Conservation (phyloP, 2,329 filamentous ascomycete genomes). For the Tolypocladium pustulatum region DNA sequence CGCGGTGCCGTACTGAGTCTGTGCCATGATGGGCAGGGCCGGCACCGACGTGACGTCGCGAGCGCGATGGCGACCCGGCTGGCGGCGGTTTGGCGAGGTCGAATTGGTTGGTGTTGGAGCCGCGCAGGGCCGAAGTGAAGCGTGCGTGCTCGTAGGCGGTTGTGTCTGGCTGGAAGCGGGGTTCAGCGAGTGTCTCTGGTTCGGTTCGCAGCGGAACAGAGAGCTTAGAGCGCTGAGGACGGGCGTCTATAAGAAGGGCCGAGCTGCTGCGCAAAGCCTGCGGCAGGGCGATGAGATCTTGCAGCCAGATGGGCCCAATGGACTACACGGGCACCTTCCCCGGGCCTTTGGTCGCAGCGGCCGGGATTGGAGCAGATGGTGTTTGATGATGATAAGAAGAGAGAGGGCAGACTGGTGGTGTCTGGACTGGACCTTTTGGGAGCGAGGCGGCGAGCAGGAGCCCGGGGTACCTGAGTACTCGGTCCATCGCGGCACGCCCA, state of each 20-base stretch:
- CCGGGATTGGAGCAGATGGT: background rate
- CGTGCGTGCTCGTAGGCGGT: background rate
- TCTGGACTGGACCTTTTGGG: background rate
- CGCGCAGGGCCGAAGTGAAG: constrained; percentile 6
- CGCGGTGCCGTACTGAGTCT: constrained; percentile 8
- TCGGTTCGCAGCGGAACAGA: constrained; percentile 1
- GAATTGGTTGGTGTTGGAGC: constrained; percentile 6
- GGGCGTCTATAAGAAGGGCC: background rate
- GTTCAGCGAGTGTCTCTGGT: background rate
- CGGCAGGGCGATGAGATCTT: background rate
- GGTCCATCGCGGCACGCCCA: background rate
- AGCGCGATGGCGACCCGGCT: constrained; percentile 16
- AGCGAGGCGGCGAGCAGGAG: background rate
- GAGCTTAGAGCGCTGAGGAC: background rate
- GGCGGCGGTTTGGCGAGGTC: constrained; percentile 22
- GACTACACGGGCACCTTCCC: background rate
- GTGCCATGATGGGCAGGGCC: constrained; percentile 9
- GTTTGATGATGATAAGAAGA: background rate
- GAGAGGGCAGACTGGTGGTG: background rate
- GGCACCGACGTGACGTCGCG: constrained; percentile 3
- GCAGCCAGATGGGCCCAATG: background rate
- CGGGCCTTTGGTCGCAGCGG: background rate
- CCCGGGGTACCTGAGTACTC: background rate
- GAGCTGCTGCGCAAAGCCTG: background rate
- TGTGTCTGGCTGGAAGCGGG: constrained; percentile 1